Evolutionary conservation across 1,284 basidiomycete species (phyloP), one percentile per base, ranked within the genome.

Genomic region (Apiotrichum gamsii): DNA sequence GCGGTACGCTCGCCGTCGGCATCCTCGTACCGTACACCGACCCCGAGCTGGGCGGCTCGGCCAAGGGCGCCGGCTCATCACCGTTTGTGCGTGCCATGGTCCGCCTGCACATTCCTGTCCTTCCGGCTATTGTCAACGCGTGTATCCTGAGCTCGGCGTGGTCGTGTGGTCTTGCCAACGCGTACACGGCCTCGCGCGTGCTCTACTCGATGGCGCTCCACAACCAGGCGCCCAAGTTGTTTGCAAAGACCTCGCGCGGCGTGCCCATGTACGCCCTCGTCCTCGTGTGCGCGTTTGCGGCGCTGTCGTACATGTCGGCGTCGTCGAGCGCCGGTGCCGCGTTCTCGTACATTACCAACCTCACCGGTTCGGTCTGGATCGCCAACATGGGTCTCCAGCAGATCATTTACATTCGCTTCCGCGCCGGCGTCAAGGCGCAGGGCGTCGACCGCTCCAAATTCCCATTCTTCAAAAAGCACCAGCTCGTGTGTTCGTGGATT

Each of bases 211-310:
- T 28, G 6, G 25, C 25, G 6, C 25, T 28, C 25, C 8, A 28
- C 8, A 11, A 11, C 11, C 6, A 11, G 8, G 25, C 25, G 8
- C 25, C 25, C 8, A 56, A 54, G 37, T 56, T 77, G 39, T 89
- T 93, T 73, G 55, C 77, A 40, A 80, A 70, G 58, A 78, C 81
- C 53, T 77, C 76, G 54, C 76, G 74, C 18, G 90, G 90, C 35
- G 74, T 91, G 3, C 90, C 90, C 1, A 81, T 80, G 47, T 73
- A 81, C 11, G 78, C 85, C 14, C 75, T 93, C 47, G 60, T 78
- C 5, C 77, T 84, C 59, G 81, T 80, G 57, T 74, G 82, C 11
- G 52, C 72, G 19, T 87, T 91, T 61, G 34, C 70, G 6, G 5
- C 6, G 5, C 18, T 34, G 32, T 34, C 32, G 15, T 34, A 8